Evolutionary conservation across 495 filamentous ascomycete species (phyloP).

Genomic region (Thermothielavioides terrestris): DNA sequence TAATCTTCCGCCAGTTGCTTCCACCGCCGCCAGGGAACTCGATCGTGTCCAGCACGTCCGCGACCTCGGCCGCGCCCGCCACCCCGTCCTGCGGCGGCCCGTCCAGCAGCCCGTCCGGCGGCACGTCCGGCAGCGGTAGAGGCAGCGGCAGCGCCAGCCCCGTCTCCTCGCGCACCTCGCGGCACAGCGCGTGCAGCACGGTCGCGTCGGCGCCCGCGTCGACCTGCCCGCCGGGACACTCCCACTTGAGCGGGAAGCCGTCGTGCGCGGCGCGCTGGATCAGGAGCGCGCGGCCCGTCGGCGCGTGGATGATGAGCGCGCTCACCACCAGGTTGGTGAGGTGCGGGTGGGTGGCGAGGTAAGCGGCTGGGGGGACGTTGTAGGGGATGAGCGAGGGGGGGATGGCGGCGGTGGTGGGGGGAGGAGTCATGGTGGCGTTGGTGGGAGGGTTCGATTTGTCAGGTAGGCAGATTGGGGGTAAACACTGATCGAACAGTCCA

Average conservation of each 20-base stretch:
- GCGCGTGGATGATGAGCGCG: conserved; percentile 28
- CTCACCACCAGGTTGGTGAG: conserved; percentile 25
- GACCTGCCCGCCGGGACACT: conserved; percentile 41
- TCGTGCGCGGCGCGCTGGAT: conserved; percentile 42
- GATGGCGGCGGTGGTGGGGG: background rate
- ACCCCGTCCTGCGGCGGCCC: too few species aligned
- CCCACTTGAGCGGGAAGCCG: conserved; percentile 38
- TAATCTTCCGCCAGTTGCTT: conserved; percentile 24
- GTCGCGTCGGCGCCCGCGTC: conserved; percentile 33
- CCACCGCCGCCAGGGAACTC: conserved; percentile 16
- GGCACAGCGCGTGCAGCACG: conserved; percentile 34
- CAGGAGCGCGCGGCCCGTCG: conserved; percentile 30
- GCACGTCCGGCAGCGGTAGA: too few species aligned
- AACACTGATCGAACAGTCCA: too few species aligned
- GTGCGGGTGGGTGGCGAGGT: conserved; percentile 16
- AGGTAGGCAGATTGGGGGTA: too few species aligned
- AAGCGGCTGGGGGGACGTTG: conserved; percentile 14
- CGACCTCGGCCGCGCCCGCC: conserved; percentile 4
- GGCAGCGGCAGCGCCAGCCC: conserved; percentile 30
- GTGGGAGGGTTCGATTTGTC: background rate
- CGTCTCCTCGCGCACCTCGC: conserved; percentile 47
- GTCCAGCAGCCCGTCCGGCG: too few species aligned
- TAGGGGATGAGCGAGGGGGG: background rate
- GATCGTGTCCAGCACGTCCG: conserved; percentile 12
- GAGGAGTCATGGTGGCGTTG: background rate